Evolutionary conservation across 2,329 filamentous ascomycete species (phyloP).

Genomic region (Nannizzia gypsea): DNA sequence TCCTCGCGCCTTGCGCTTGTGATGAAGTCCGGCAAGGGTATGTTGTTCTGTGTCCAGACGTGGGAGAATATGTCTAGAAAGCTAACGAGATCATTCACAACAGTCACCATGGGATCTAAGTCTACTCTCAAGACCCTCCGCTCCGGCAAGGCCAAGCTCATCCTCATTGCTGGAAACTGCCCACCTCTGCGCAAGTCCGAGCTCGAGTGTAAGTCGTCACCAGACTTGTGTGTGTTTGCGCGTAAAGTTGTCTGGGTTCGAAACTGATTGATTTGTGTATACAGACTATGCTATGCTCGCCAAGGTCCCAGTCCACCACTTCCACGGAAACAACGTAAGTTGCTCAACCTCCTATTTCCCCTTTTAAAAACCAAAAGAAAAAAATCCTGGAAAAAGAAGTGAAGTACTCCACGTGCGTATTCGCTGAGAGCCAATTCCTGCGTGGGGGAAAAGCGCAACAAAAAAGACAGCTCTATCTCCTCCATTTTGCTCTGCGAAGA

Average conservation of each 20-base stretch:
- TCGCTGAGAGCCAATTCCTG: neutral
- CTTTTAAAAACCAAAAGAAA: neutral
- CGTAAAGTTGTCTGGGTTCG: too few species aligned
- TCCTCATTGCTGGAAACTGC: conserved; percentile 92
- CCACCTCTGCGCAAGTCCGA: conserved; percentile 96
- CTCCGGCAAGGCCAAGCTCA: conserved; percentile 95
- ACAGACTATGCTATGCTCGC: conserved; percentile 70
- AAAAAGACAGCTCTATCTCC: conserved; percentile 14
- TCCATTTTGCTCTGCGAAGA: conserved; percentile 14
- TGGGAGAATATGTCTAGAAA: neutral
- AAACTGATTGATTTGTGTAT: conserved; percentile 5
- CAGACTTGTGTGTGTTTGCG: neutral
- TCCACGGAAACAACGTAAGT: conserved; percentile 98
- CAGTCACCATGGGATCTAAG: conserved; percentile 83
- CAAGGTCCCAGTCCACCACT: conserved; percentile 96
- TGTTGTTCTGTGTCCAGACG: conserved; percentile 4
- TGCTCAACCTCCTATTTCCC: neutral
- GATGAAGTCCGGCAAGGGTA: conserved; percentile 54
- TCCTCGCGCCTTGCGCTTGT: conserved; percentile 58
- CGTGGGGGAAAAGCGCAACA: neutral
- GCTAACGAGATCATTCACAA: neutral
- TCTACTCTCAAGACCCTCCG: conserved; percentile 81
- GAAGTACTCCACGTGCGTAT: neutral
- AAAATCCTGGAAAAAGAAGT: neutral
- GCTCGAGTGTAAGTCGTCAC: conserved; percentile 56